phyloP scores from a whole-genome alignment of 73 alveolate genomes.

The Paramecium sexaurelia region DNA sequence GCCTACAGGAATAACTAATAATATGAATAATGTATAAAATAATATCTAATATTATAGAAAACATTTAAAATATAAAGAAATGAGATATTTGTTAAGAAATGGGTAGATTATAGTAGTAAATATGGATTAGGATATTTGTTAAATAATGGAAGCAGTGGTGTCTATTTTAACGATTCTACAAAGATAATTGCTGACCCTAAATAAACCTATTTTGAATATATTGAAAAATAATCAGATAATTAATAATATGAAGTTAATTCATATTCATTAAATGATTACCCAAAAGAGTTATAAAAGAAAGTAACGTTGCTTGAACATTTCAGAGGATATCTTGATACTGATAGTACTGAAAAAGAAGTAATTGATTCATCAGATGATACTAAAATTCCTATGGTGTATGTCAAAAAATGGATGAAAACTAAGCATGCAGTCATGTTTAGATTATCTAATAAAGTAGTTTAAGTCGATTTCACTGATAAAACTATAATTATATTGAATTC shows the following conservation, averaged over 20 bases:
- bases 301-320: conserved; percentile 92
- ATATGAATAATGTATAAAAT: neutral
- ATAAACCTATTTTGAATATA: conserved; percentile 76
- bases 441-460: conserved; percentile 95
- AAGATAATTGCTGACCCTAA: conserved; percentile 84
- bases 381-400: conserved; percentile 74
- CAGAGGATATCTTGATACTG: conserved; percentile 83
- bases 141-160: conserved; percentile 85
- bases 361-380: conserved; percentile 54
- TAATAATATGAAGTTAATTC: conserved; percentile 59
- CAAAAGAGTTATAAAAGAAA: conserved; percentile 91
- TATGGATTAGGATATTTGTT: conserved; percentile 92
- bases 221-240: conserved; percentile 36
- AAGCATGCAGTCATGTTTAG: conserved; percentile 98
- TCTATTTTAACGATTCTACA: conserved; percentile 88
- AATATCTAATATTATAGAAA: neutral
- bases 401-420: conserved; percentile 97
- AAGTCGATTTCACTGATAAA: conserved; percentile 97
- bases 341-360: conserved; percentile 52
- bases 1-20: conserved; percentile 26
- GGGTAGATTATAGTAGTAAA: conserved; percentile 92
- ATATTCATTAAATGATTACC: conserved; percentile 76
- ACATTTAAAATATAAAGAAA: neutral
- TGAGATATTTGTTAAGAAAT: conserved; percentile 88
- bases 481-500: conserved; percentile 91